Percentiles rank a stretch among this genome's conserved stretches.
phyloP scores from a whole-genome alignment of 2,329 filamentous ascomycete genomes.

The Gnomoniopsis sp. region DNA sequence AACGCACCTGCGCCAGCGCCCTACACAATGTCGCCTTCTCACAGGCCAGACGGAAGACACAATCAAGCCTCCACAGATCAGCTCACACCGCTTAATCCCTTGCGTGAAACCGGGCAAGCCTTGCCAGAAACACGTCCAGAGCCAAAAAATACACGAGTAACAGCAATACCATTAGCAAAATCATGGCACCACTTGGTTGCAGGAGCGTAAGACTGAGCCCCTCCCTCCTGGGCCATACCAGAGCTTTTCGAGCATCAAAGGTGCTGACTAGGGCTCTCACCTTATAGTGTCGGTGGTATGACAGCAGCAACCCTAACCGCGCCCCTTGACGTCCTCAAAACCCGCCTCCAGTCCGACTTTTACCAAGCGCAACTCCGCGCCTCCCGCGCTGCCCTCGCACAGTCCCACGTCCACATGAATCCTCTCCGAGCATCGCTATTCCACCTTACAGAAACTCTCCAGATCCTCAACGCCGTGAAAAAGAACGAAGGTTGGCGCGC shows the following conservation, averaged over 20 bases:
- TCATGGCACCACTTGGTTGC: conserved; percentile 92
- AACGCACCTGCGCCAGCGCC: conserved; percentile 14
- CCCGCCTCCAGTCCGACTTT: conserved; percentile 88
- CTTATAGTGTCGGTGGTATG: conserved; percentile 75
- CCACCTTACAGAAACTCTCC: conserved; percentile 81
- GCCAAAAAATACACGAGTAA: conserved; percentile 27
- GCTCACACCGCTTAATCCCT: conserved; percentile 44
- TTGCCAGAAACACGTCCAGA: conserved; percentile 34
- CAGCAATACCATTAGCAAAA: conserved; percentile 57
- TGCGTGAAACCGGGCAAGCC: conserved; percentile 58
- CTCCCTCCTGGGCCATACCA: background rate
- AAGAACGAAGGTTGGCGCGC: conserved; percentile 79
- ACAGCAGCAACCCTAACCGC: conserved; percentile 89
- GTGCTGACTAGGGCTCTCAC: conserved; percentile 18
- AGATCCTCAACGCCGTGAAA: conserved; percentile 80
- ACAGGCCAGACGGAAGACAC: conserved; percentile 7
- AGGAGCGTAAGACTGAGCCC: conserved; percentile 64
- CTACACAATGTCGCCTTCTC: conserved; percentile 15
- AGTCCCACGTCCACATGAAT: conserved; percentile 50
- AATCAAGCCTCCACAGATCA: conserved; percentile 9
- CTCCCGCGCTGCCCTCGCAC: conserved; percentile 57
- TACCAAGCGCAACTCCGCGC: conserved; percentile 81
- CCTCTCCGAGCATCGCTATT: conserved; percentile 64
- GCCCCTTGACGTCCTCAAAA: conserved; percentile 91
- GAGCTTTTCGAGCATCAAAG: background rate